These are phyloP conservation scores for Stachybotrys chlorohalonatus DNA, from an alignment of 2,329 filamentous ascomycete species.

Conservation along the genomic window DNA sequence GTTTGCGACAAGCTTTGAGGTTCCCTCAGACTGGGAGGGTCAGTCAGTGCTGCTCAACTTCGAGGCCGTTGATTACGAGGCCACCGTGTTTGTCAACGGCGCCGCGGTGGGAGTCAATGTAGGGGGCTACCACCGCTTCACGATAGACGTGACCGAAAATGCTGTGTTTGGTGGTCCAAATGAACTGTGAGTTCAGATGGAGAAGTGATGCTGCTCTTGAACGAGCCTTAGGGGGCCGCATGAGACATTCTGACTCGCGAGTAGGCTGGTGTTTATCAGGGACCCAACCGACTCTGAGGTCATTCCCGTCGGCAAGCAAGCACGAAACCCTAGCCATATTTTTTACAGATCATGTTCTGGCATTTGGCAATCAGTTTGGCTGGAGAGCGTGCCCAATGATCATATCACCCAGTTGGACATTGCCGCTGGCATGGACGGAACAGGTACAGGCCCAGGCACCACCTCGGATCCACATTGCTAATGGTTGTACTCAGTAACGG, in stretches of 20 bases:
- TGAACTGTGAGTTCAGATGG: slow-evolving; percentile 34
- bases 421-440: slow-evolving; percentile 44
- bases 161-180: slow-evolving; percentile 35
- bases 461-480: not conserved
- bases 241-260: too few relatives aligned
- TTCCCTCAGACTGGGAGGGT: slow-evolving; percentile 36
- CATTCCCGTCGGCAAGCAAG: slow-evolving; percentile 60
- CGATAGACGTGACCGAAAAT: slow-evolving; percentile 45
- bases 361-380: slow-evolving; percentile 68
- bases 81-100: slow-evolving; percentile 50
- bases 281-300: slow-evolving; percentile 56
- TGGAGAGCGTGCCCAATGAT: slow-evolving; percentile 50
- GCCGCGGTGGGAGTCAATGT: slow-evolving; percentile 40
- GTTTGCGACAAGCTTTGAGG: slow-evolving; percentile 41
- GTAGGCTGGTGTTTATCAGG: slow-evolving; percentile 53
- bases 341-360: slow-evolving; percentile 66
- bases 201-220: too few relatives aligned
- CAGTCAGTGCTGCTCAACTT: slow-evolving; percentile 43
- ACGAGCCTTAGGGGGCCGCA: too few relatives aligned
- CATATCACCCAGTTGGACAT: slow-evolving; percentile 52
- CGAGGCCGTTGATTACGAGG: slow-evolving; percentile 49
- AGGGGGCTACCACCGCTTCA: slow-evolving; percentile 56
- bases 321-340: slow-evolving; percentile 47
- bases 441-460: slow-evolving; percentile 20
- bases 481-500: slow-evolving; percentile 32